Evolutionary conservation across 495 filamentous ascomycete species (phyloP).

Genomic region (Talaromyces ruber): DNA sequence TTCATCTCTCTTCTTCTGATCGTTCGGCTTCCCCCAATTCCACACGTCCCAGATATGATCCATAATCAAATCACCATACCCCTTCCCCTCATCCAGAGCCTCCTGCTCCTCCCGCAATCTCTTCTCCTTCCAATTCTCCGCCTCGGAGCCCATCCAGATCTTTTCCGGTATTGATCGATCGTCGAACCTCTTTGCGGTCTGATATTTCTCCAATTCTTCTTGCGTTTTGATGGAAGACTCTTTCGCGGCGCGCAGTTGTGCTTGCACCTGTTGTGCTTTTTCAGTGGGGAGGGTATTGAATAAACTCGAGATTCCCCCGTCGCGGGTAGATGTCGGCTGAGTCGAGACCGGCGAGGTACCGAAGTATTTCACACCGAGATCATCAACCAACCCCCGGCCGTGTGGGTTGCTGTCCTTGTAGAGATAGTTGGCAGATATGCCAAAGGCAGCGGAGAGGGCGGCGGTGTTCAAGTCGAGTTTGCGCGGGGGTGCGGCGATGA

Average conservation of each 20-base stretch:
- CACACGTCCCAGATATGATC: constrained; percentile 81
- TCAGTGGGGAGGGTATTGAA: constrained; percentile 41
- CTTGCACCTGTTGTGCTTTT: constrained; percentile 44
- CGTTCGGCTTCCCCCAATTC: constrained; percentile 41
- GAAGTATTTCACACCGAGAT: constrained; percentile 27
- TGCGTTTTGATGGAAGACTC: constrained; percentile 17
- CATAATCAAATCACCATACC: constrained; percentile 72
- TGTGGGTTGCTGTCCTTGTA: constrained; percentile 29
- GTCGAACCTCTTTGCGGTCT: constrained; percentile 21
- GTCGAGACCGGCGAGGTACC: not conserved
- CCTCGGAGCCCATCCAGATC: constrained; percentile 60
- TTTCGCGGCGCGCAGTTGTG: constrained; percentile 25
- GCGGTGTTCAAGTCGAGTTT: constrained; percentile 59
- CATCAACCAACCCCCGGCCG: constrained; percentile 42
- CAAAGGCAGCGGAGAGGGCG: constrained; percentile 49
- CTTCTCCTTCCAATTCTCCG: constrained; percentile 63
- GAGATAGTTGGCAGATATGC: constrained; percentile 59
- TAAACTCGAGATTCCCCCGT: constrained; percentile 6
- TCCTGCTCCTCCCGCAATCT: constrained; percentile 61
- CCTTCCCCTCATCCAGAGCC: constrained; percentile 67
- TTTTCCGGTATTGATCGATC: constrained; percentile 37
- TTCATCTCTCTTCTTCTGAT: constrained; percentile 1
- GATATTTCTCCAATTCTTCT: constrained; percentile 33
- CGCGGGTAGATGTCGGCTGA: not conserved
- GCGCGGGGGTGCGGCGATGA: constrained; percentile 69